Evolutionary conservation across 768 basidiomycete species (phyloP).

Genomic region (Cyclocybe cylindracea): DNA sequence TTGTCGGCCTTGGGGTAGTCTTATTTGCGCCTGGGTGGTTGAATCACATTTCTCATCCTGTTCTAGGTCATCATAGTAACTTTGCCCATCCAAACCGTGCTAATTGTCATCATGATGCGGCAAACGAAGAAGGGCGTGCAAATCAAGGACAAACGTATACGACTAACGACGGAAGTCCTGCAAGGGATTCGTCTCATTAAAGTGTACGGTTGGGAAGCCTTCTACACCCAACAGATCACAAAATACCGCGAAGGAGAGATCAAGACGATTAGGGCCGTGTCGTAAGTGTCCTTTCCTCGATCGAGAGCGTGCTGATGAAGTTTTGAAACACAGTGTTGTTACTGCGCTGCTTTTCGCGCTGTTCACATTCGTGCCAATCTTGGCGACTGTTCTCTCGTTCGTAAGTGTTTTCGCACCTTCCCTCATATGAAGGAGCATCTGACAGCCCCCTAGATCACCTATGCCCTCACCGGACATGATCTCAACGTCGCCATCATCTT

Average conservation of each 20-base stretch:
- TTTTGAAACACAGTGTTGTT: constrained; percentile 29
- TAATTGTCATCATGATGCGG: constrained; percentile 51
- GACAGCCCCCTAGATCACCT: constrained; percentile 50
- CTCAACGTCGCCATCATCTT: constrained; percentile 59
- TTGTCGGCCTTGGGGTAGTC: constrained; percentile 56
- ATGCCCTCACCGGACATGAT: constrained; percentile 54
- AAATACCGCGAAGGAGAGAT: constrained; percentile 41
- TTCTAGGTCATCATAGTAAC: constrained; percentile 49
- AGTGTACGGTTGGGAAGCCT: constrained; percentile 59
- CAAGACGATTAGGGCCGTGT: constrained; percentile 34
- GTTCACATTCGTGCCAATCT: constrained; percentile 51
- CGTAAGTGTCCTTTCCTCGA: constrained; percentile 28
- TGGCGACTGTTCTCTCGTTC: constrained; percentile 52
- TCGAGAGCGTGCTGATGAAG: neutral
- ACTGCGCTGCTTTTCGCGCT: constrained; percentile 40
- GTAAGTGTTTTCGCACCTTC: constrained; percentile 31
- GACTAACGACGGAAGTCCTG: constrained; percentile 66
- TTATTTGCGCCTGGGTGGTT: neutral
- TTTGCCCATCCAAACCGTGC: constrained; percentile 55
- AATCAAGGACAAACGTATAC: constrained; percentile 67
- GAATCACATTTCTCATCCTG: neutral
- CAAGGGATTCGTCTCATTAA: constrained; percentile 71
- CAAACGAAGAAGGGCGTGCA: constrained; percentile 58
- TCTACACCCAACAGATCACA: constrained; percentile 45
- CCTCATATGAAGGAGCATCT: neutral